A percentile compares a stretch with the other conserved stretches of the same genome.
These are phyloP conservation scores for Apiospora arundinis DNA, from an alignment of 2,329 filamentous ascomycete species.

Conservation along the genomic window DNA sequence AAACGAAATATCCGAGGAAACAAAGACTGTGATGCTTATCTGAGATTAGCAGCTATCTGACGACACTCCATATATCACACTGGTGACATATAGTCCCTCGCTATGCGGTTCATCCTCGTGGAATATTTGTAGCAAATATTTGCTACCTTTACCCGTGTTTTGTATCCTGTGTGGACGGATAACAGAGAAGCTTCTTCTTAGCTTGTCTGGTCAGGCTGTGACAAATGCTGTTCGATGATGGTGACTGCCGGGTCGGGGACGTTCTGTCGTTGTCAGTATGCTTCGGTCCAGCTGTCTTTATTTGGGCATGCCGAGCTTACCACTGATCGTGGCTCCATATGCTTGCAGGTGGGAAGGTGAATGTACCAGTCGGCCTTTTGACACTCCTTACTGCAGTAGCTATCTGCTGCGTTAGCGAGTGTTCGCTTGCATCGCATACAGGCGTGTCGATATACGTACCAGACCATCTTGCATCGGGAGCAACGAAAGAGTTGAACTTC, in stretches of 20 bases:
- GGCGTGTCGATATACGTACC: not conserved
- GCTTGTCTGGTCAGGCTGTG: too few relatives aligned
- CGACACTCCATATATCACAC: not conserved
- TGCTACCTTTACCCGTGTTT: not conserved
- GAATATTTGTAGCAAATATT: not conserved
- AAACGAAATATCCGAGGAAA: not conserved
- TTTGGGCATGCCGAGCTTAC: conserved; percentile 24
- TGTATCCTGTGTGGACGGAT: not conserved
- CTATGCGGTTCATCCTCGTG: not conserved
- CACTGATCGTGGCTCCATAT: conserved; percentile 24
- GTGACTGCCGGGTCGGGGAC: not conserved
- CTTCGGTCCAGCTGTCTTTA: not conserved
- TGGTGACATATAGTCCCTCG: not conserved
- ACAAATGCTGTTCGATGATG: not conserved
- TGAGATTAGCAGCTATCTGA: not conserved
- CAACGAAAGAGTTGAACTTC: conserved; percentile 26
- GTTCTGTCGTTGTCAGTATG: not conserved
- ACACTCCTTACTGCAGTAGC: conserved; percentile 30
- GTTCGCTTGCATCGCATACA: conserved; percentile 25
- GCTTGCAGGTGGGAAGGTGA: conserved; percentile 28
- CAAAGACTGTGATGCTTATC: not conserved
- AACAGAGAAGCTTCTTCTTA: not conserved
- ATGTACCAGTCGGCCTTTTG: conserved; percentile 28
- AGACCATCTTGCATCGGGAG: not conserved
- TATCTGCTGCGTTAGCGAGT: conserved; percentile 20